Evolutionary conservation across 1,139 yeast genomes (phyloP), one percentile per base, ranked within the genome.

Genomic region (Protomyces gravidus): DNA sequence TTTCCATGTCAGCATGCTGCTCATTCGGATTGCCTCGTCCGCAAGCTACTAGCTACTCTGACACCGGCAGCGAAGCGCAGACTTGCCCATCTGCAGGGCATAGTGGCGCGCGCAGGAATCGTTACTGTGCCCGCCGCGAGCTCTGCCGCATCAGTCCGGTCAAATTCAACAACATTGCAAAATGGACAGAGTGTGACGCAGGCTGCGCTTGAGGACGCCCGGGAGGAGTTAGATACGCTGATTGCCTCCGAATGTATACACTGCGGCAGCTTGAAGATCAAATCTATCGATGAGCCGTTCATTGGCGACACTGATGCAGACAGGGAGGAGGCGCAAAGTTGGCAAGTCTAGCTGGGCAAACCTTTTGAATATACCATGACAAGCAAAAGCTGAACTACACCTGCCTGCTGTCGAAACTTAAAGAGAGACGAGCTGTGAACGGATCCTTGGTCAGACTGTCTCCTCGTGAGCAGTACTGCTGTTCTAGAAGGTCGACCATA

Each of bases 1-100:
- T 92, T 89, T 69, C 96, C 97, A 0, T 92, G 98, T 69, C 86
- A 82, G 63, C 98, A 92, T 71, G 83, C 88, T 5, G 86, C 87
- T 74, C 98, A 94, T 70, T 84, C 85, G 61, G 96, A 89, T 68
- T 94, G 98, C 72, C 72, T 89, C 27, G 80, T 86, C 3, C 80
- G 82, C 61, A 74, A 74, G 40, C 79, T 85, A 45, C 70, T 85
- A 59, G 76, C 78, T 59, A 83, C 86, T 9, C 82, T 84, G 39
- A 89, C 89, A 67, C 85, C 84, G 68, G 78, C 82, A 52, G 78
- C 85, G 63, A 84, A 84, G 67, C 83, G 82, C 68, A 76, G 81
- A 45, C 79, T 86, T 58, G 79, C 80, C 51, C 79, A 77, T 56
- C 73, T 84, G 56, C 62, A 60, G 28, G 45, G 59, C 9, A 32